phyloP scores from a whole-genome alignment of 768 basidiomycete species.

The Rhodotorula sphaerocarpa region DNA sequence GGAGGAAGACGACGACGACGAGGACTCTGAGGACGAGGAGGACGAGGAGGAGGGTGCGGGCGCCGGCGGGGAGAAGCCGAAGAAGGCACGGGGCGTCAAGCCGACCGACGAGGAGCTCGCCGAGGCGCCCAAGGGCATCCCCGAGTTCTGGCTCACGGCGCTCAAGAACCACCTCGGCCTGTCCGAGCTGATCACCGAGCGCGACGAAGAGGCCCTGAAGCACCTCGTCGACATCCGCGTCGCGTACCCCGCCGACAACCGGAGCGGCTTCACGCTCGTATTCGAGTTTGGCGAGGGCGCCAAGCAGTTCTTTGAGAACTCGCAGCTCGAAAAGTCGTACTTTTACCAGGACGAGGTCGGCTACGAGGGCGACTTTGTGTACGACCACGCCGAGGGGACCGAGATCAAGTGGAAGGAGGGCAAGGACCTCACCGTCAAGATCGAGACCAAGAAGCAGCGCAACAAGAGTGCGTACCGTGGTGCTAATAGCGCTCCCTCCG shows the following conservation, averaged over 20 bases:
- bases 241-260: constrained; percentile 58
- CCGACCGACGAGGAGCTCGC: constrained; percentile 41
- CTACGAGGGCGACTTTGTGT: constrained; percentile 94
- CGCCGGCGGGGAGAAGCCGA: constrained; percentile 36
- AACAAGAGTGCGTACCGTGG: constrained; percentile 72
- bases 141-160: constrained; percentile 97
- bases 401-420: constrained; percentile 97
- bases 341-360: constrained; percentile 54
- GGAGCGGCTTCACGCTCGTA: constrained; percentile 82
- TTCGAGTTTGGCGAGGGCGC: constrained; percentile 62
- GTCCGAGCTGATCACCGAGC: constrained; percentile 81
- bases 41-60: constrained; percentile 23
- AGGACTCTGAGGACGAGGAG: constrained; percentile 40
- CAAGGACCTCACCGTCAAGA: constrained; percentile 92
- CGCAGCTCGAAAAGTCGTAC: constrained; percentile 82
- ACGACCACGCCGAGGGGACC: constrained; percentile 84
- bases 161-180: constrained; percentile 82
- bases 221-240: constrained; percentile 69
- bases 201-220: constrained; percentile 79
- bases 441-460: constrained; percentile 97
- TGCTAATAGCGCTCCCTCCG: neutral
- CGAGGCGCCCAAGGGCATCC: constrained; percentile 54
- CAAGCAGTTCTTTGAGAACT: constrained; percentile 84
- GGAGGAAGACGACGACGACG: constrained; percentile 40
- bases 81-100: constrained; percentile 31